Conservation (phyloP, 2,329 filamentous ascomycete genomes). For the Aspergillus costaricaensis region DNA sequence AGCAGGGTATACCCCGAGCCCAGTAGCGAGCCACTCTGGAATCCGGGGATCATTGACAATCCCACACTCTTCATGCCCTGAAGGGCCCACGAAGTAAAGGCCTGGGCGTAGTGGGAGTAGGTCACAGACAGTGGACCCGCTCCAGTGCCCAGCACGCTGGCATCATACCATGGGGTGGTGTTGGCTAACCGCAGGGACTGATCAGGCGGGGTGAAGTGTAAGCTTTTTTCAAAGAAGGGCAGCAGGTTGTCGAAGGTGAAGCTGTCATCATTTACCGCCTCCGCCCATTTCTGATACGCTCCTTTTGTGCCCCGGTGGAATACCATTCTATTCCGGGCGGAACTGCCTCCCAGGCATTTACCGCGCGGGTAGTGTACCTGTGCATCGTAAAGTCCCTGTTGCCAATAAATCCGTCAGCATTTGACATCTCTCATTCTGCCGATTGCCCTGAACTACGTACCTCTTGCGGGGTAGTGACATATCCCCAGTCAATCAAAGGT, state of each 20-base stretch:
- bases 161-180: background rate
- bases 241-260: constrained; percentile 10
- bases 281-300: constrained; percentile 36
- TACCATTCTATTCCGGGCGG: constrained; percentile 28
- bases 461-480: constrained; percentile 22
- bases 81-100: background rate
- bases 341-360: constrained; percentile 19
- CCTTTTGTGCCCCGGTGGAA: constrained; percentile 31
- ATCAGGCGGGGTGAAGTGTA: constrained; percentile 4
- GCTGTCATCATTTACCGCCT: constrained; percentile 31
- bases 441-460: background rate
- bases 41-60: background rate
- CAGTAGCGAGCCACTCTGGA: background rate
- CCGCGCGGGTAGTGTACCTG: constrained; percentile 27
- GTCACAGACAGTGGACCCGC: background rate
- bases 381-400: constrained; percentile 6
- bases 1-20: background rate
- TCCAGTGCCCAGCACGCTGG: background rate
- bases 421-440: background rate
- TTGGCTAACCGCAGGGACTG: background rate
- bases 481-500: constrained; percentile 29
- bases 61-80: background rate
- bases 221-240: constrained; percentile 14
- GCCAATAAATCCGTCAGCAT: no score
- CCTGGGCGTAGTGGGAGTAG: background rate